phyloP scores from a whole-genome alignment of 345 rosid genomes.

The Excoecaria agallocha region DNA sequence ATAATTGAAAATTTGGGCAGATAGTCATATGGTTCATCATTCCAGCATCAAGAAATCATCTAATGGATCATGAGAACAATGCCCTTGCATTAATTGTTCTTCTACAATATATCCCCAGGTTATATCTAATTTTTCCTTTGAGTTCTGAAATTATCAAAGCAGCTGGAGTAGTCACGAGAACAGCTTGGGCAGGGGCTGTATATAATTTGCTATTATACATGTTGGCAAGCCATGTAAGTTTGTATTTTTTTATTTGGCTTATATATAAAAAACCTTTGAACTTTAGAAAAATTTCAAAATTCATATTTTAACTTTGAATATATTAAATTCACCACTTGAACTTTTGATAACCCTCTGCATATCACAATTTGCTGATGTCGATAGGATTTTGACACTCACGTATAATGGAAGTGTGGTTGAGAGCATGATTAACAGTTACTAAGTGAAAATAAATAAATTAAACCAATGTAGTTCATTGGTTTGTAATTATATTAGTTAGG shows the following conservation, averaged over 20 bases:
- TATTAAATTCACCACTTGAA: no score
- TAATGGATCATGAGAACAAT: slow-evolving; percentile 57
- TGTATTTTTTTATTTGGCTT: not conserved
- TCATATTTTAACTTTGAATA: no score
- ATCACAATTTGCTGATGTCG: no score
- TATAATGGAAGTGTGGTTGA: no score
- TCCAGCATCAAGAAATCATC: slow-evolving; percentile 51
- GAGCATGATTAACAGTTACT: no score
- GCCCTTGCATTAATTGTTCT: slow-evolving; percentile 72
- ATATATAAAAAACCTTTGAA: no score
- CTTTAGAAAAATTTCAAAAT: no score
- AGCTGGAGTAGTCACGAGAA: slow-evolving; percentile 79
- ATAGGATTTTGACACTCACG: no score
- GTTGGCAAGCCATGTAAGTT: slow-evolving; percentile 94
- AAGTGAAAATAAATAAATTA: no score
- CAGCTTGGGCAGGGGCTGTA: slow-evolving; percentile 99
- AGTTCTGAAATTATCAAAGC: slow-evolving; percentile 83
- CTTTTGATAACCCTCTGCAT: no score
- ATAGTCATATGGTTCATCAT: slow-evolving; percentile 67
- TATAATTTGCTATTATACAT: slow-evolving; percentile 91
- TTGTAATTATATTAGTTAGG: no score
- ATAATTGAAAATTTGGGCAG: slow-evolving; percentile 35
- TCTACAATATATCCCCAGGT: slow-evolving; percentile 68
- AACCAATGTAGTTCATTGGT: no score
- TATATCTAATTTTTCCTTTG: slow-evolving; percentile 79